Conservation (phyloP, 257 asterid genomes). For the Rubia yunnanensis region DNA sequence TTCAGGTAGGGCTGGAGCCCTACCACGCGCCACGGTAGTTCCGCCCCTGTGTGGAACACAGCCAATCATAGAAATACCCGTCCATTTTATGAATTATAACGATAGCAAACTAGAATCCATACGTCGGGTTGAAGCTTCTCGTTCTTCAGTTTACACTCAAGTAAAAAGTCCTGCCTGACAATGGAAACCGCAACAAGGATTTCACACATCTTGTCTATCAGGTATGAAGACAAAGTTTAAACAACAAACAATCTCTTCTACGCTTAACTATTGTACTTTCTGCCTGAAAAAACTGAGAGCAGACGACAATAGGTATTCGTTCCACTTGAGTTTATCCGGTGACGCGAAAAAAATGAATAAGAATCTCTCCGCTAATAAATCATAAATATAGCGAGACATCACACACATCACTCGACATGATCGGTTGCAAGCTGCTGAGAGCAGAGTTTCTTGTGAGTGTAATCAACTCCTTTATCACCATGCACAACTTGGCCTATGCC, state of each 20-base stretch:
- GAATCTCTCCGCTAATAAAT: neutral
- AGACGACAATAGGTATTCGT: neutral
- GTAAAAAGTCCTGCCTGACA: neutral
- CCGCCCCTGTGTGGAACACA: too few relatives aligned
- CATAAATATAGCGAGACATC: neutral
- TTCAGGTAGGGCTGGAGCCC: too few relatives aligned
- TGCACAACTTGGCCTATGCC: constrained; percentile 61
- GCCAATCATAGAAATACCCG: too few relatives aligned
- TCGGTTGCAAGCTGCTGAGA: neutral
- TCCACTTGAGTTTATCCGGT: neutral
- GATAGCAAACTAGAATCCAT: too few relatives aligned
- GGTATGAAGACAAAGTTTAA: neutral
- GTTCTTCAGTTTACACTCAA: too few relatives aligned
- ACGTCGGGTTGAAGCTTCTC: too few relatives aligned
- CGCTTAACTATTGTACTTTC: neutral
- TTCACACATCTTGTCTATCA: neutral
- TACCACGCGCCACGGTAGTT: too few relatives aligned
- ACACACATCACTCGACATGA: neutral
- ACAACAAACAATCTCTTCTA: neutral
- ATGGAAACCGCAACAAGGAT: neutral
- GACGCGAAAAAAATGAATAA: neutral
- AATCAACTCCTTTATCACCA: constrained; percentile 47
- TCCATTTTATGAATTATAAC: too few relatives aligned
- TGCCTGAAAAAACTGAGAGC: neutral
- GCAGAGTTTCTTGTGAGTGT: constrained; percentile 50